Base-by-base conservation (phyloP, 805 yeast genomes). In the Cyberlindnera euphorbiiphila region DNA sequence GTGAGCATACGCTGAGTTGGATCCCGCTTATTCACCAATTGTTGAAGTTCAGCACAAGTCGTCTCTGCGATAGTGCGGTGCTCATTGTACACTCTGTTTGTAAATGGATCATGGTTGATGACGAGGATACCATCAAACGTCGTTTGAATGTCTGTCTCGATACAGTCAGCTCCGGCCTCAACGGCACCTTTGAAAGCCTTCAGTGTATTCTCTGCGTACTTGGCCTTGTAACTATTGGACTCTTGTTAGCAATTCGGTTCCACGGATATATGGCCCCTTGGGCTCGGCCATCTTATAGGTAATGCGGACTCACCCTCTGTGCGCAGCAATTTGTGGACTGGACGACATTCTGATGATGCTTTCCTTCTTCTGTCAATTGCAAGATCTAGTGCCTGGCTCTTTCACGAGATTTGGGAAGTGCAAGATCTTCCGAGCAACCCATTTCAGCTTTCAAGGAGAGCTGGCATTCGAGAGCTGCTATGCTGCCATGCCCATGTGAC, bases 91-190 rank as follows among this genome's bases (percentile, higher is more conserved):
- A 68, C 64, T 36, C 83, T 65, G 5, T 68, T 70, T 0, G 81
- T 67, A 32, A 53, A 57, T 4, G 68, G 59, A 41, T 77, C 83
- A 47, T 77, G 84, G 43, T 71, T 70, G 33, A 77, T 61, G 14
- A 77, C 75, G 3, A 76, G 68, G 5, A 62, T 62, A n/a, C 74
- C 74, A 49, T 77, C 84, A 4, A 52, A 47, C 1, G 78, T 62
- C 42, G 75, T 62, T 49, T 76, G 82, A 21, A 77, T 56, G 49
- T 77, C 84, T 9, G 78, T 70, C 51, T 76, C 82, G 15, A 76
- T 62, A 17, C 68, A 64, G 32, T 60, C 65, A 12, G 43, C 54
- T 7, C 71, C 71, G 11, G 65, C 69, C 13, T 64, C 68, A n/a
- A 66, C 54, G 1, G 77, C 76, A 18, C 67, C 69, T 12, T 68